Conservation (phyloP, 2,329 filamentous ascomycete species). For the Biscogniauxia marginata region DNA sequence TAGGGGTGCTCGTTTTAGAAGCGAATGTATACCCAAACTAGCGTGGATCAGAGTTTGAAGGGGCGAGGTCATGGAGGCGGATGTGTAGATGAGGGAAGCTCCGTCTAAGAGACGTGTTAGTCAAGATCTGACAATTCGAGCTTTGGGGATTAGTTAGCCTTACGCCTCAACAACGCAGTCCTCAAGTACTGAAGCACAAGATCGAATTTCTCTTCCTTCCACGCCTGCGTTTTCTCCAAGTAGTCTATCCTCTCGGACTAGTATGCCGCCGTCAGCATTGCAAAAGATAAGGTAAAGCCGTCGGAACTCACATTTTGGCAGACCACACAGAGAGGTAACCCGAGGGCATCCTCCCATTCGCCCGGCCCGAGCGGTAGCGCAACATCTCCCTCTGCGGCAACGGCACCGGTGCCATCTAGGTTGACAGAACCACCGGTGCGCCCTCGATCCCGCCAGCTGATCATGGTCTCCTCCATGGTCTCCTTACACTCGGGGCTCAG, state of each 20-base stretch:
- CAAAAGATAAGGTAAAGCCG: neutral
- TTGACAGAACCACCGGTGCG: slow-evolving; percentile 62
- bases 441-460: slow-evolving; percentile 73
- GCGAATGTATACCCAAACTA: slow-evolving; percentile 79
- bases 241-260: slow-evolving; percentile 86
- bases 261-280: slow-evolving; percentile 15
- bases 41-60: slow-evolving; percentile 81
- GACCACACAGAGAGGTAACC: slow-evolving; percentile 87
- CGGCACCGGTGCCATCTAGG: slow-evolving; percentile 58
- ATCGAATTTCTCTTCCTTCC: slow-evolving; percentile 97
- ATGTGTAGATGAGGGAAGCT: slow-evolving; percentile 81
- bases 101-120: slow-evolving; percentile 57
- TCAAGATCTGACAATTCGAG: neutral
- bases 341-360: slow-evolving; percentile 89
- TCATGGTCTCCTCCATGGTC: slow-evolving; percentile 84
- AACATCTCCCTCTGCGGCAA: slow-evolving; percentile 64
- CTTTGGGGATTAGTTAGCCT: slow-evolving; percentile 31
- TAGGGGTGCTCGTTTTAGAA: slow-evolving; percentile 73
- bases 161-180: slow-evolving; percentile 84
- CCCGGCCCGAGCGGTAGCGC: slow-evolving; percentile 79
- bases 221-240: slow-evolving; percentile 83
- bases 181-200: slow-evolving; percentile 91
- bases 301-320: slow-evolving; percentile 75
- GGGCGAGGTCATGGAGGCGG: slow-evolving; percentile 72
- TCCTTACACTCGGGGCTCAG: slow-evolving; percentile 75